A percentile compares a stretch with the other conserved stretches of the same genome.
These are phyloP conservation scores for Roridomyces roridus DNA, from an alignment of 768 basidiomycete genomes.

Conservation along the genomic window DNA sequence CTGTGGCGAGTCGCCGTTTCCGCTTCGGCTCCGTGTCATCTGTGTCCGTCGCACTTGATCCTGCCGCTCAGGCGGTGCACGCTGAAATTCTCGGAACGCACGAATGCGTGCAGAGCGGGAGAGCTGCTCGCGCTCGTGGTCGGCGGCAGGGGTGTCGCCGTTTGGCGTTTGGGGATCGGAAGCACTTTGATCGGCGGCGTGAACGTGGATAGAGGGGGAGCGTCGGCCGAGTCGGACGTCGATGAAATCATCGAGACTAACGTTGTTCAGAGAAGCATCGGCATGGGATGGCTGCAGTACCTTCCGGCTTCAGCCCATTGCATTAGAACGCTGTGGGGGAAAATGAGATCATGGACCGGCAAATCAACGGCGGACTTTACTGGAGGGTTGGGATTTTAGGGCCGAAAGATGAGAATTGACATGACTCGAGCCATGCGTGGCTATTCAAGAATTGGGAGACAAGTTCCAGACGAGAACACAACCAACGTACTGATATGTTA, in stretches of 20 bases:
- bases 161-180: slow-evolving; percentile 15
- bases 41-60: slow-evolving; percentile 60
- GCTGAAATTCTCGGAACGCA: slow-evolving; percentile 75
- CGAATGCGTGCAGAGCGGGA: slow-evolving; percentile 76
- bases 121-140: slow-evolving; percentile 41
- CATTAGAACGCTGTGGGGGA: slow-evolving; percentile 79
- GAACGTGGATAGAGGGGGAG: slow-evolving; percentile 54
- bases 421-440: slow-evolving; percentile 91
- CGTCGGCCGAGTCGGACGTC: slow-evolving; percentile 75
- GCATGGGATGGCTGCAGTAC: slow-evolving; percentile 30
- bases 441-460: slow-evolving; percentile 32
- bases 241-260: slow-evolving; percentile 84
- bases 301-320: slow-evolving; percentile 93
- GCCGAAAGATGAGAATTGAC: slow-evolving; percentile 87
- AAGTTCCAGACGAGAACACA: neutral
- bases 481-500: slow-evolving; percentile 78
- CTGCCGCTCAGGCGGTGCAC: slow-evolving; percentile 66
- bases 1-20: slow-evolving; percentile 15
- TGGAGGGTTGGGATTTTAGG: slow-evolving; percentile 88
- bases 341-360: too few species aligned
- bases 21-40: slow-evolving; percentile 42
- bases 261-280: neutral
- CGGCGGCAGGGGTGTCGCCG: slow-evolving; percentile 23
- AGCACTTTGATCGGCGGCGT: slow-evolving; percentile 30
- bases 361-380: slow-evolving; percentile 48